These are phyloP conservation scores for Hypsizygus marmoreus DNA, from an alignment of 768 basidiomycete species.

Conservation along the genomic window DNA sequence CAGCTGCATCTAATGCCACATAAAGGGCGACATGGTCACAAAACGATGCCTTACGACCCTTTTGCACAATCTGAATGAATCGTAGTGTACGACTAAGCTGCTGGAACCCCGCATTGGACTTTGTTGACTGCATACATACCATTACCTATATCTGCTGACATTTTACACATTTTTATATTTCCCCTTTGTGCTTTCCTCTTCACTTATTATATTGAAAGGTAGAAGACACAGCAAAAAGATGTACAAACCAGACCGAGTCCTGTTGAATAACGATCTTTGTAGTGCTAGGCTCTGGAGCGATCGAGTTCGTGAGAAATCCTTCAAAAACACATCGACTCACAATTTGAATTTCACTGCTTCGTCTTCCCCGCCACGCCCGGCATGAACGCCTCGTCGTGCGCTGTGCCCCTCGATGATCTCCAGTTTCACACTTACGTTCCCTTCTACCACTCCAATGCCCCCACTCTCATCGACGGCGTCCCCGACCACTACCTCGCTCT, in stretches of 20 bases:
- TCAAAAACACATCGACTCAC: no score
- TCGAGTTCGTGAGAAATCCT: no score
- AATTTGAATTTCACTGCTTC: no score
- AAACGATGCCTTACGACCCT: conserved; percentile 91
- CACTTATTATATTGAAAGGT: no score
- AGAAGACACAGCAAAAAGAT: no score
- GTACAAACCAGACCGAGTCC: no score
- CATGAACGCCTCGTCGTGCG: conserved; percentile 42
- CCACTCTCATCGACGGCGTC: conserved; percentile 52
- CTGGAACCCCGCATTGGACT: conserved; percentile 18
- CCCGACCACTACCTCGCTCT: conserved; percentile 76
- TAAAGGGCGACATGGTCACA: conserved; percentile 95
- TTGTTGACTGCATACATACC: no score
- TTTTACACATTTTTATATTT: conserved; percentile 19
- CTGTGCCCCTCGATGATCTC: conserved; percentile 31
- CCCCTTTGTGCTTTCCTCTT: no score
- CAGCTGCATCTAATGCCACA: conserved; percentile 13
- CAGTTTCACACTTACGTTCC: conserved; percentile 39
- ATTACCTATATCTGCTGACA: conserved; percentile 7
- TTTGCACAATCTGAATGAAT: conserved; percentile 83
- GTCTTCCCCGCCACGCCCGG: conserved; percentile 16
- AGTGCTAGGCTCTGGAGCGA: no score
- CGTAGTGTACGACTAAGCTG: conserved; percentile 32
- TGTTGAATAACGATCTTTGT: no score
- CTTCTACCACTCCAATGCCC: conserved; percentile 54